Evolutionary conservation across 1,139 yeast genomes (phyloP).

Genomic region (Zygotorulaspora mrakii): DNA sequence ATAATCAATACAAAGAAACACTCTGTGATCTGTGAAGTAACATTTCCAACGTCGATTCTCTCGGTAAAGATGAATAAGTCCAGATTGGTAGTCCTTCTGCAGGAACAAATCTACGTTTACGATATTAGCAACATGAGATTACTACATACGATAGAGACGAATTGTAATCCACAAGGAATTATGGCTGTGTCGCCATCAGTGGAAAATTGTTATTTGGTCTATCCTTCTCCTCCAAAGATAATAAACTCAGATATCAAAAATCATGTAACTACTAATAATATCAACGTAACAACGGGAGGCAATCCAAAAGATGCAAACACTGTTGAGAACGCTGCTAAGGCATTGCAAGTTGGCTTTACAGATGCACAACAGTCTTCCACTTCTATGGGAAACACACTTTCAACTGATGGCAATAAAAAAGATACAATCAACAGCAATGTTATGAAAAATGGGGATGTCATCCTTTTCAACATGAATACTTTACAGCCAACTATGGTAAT

Average conservation of each 20-base stretch:
- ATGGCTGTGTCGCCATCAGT: constrained; percentile 62
- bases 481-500: constrained; percentile 84
- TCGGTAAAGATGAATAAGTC: constrained; percentile 73
- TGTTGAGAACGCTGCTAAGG: neutral
- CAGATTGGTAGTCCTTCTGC: constrained; percentile 71
- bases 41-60: constrained; percentile 80
- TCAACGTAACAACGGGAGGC: constrained; percentile 17
- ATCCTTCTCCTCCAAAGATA: constrained; percentile 68
- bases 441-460: constrained; percentile 75
- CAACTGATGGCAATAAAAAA: constrained; percentile 7
- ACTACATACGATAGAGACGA: constrained; percentile 81
- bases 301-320: constrained; percentile 3
- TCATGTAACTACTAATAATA: constrained; percentile 32
- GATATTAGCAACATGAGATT: constrained; percentile 86
- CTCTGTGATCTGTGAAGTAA: constrained; percentile 71
- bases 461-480: constrained; percentile 71
- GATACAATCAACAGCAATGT: constrained; percentile 25
- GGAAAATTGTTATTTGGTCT: constrained; percentile 68
- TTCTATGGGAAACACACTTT: constrained; percentile 1
- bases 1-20: constrained; percentile 78
- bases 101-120: constrained; percentile 83
- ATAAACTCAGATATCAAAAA: constrained; percentile 33
- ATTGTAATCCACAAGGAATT: constrained; percentile 58
- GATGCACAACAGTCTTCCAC: neutral
- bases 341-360: neutral